Percentiles rank a stretch among this genome's conserved stretches.
Conservation (phyloP, 2,329 filamentous ascomycete species). For the Cyphellophora attinorum region DNA sequence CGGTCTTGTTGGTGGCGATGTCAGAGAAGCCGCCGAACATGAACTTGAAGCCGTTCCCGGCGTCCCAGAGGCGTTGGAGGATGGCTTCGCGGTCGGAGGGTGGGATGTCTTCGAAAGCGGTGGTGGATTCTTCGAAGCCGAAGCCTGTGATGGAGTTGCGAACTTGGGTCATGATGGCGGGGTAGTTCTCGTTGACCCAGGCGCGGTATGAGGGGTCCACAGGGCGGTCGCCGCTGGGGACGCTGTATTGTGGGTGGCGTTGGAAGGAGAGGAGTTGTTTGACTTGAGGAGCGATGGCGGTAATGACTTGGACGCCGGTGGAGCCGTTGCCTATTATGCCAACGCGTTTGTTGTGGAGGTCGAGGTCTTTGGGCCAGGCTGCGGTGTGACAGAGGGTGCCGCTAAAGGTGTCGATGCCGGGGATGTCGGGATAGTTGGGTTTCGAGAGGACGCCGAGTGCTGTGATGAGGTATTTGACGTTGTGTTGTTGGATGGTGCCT, state of each 20-base stretch:
- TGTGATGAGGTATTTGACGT: slow-evolving; percentile 33
- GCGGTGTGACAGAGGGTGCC: slow-evolving; percentile 50
- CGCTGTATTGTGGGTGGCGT: slow-evolving; percentile 54
- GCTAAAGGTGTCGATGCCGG: slow-evolving; percentile 48
- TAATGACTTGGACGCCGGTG: slow-evolving; percentile 53
- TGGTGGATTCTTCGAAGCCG: slow-evolving; percentile 38
- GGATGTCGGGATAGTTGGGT: slow-evolving; percentile 50
- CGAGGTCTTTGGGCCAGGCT: slow-evolving; percentile 44
- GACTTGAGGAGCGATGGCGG: slow-evolving; percentile 46
- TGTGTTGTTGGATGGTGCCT: slow-evolving; percentile 26
- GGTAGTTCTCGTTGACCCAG: slow-evolving; percentile 9
- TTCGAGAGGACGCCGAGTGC: slow-evolving; percentile 45
- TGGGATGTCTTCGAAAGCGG: slow-evolving; percentile 18
- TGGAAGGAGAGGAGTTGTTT: slow-evolving; percentile 45
- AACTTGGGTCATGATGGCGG: slow-evolving; percentile 19
- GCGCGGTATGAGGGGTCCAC: slow-evolving; percentile 43
- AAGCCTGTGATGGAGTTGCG: slow-evolving; percentile 47
- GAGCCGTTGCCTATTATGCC: slow-evolving; percentile 58
- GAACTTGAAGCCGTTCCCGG: slow-evolving; percentile 43
- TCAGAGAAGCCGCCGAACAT: slow-evolving; percentile 45
- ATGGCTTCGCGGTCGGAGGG: slow-evolving; percentile 27
- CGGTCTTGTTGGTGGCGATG: slow-evolving; percentile 31
- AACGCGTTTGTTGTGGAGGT: slow-evolving; percentile 47
- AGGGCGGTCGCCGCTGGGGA: slow-evolving; percentile 47
- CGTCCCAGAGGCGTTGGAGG: slow-evolving; percentile 39